Base-by-base conservation (phyloP, 768 basidiomycete genomes). In the Pisolithus orientalis region DNA sequence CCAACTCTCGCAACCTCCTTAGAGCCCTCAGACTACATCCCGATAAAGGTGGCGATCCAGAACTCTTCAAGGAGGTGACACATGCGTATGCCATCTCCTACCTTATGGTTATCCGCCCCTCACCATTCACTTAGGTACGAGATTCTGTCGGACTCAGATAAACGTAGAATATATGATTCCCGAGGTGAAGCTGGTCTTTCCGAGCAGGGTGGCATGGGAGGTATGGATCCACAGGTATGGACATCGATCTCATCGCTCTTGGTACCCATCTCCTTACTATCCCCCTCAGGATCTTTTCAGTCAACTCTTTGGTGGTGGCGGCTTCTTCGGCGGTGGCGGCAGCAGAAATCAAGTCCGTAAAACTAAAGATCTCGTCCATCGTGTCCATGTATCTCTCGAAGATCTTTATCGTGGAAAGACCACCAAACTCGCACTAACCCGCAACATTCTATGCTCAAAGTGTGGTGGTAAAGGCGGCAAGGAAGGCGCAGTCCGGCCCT, bases 331-430 rank as follows among this genome's bases (percentile, higher is more conserved):
- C 37, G 87, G 82, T 1, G 62, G 60, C 0, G 82, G 82, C n/a
- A 79, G 82, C 21, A 75, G 80, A 24, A 80, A 77, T 56, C 90
- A 87, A 13, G 85, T 88, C 17, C 89, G 93, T 64, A 94, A 90
- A 71, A 96, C 94, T 54, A 98, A 98, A 70, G 96, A 99, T 70
- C 90, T 99, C 58, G 89, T 98, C 5, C 96, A 99, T 72, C 89
- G 94, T 52, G 90, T 98, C 57, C 80, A 88, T 65, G 94, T 97
- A 63, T 83, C 92, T n/a, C 84, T 99, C 57, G 95, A 98, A 72
- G 96, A 99, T 68, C 82, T 99, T 4, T 98, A 97, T 83, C 94
- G 90, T 70, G 95, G 96, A 71, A 99, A 98, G 73, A 95, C 93
- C 4, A 93, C 94, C 43, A 98, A 98, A 71, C 89, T 99, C 53